phyloP scores from a whole-genome alignment of 306 rosid genomes.

The Dalbergia cochinchinensis region DNA sequence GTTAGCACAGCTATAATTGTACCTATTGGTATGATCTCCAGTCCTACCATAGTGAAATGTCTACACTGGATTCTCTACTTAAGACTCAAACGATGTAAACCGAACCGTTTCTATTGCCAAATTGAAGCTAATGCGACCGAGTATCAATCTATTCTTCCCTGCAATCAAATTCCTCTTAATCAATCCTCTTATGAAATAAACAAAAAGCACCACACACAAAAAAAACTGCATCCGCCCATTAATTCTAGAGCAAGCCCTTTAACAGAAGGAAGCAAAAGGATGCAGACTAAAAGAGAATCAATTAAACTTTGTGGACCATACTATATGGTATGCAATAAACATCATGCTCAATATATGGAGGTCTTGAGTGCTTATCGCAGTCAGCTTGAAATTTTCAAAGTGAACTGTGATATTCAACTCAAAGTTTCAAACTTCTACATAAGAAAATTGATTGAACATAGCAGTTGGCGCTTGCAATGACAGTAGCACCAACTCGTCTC shows the following conservation, averaged over 20 bases:
- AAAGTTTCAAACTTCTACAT: conserved; percentile 2
- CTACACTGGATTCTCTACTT: conserved; percentile 34
- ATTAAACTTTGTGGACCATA: no score
- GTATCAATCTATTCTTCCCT: conserved; percentile 24
- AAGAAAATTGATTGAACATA: background rate
- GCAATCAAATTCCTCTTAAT: conserved; percentile 40
- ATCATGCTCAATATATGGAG: conserved; percentile 14
- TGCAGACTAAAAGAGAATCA: no score
- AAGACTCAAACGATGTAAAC: background rate
- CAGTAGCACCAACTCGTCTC: background rate
- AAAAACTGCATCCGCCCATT: background rate
- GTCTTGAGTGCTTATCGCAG: background rate
- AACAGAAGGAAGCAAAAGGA: background rate
- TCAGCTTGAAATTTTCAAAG: no score
- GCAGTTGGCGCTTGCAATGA: background rate
- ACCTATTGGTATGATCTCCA: conserved; percentile 84
- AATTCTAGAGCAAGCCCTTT: conserved; percentile 10
- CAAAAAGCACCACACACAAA: no score
- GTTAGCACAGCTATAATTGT: conserved; percentile 79
- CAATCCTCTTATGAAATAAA: background rate
- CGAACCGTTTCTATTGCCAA: conserved; percentile 28
- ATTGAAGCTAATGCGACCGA: conserved; percentile 34
- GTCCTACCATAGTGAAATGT: conserved; percentile 45
- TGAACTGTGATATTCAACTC: no score
- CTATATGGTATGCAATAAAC: background rate